phyloP scores from a whole-genome alignment of 768 basidiomycete species.

The Macrolepiota albuminosa region DNA sequence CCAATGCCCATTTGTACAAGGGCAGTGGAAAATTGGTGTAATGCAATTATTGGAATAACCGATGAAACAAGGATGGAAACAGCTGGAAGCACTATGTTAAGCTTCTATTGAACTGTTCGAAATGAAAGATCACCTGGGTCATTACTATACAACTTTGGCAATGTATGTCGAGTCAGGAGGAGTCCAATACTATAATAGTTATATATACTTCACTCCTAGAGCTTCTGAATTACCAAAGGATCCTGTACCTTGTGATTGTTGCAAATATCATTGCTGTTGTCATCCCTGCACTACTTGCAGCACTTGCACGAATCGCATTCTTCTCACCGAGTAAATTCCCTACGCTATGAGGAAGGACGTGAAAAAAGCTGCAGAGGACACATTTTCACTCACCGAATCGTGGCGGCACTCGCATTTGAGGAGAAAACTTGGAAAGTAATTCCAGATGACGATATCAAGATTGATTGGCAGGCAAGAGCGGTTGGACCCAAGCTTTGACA shows the following conservation, averaged over 20 bases:
- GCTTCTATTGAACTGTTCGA: background rate
- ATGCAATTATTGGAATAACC: slow-evolving; percentile 68
- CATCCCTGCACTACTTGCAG: slow-evolving; percentile 47
- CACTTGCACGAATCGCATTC: slow-evolving; percentile 6
- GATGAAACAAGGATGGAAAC: slow-evolving; percentile 55
- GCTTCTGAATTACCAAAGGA: background rate
- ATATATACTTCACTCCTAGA: background rate
- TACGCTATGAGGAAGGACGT: background rate
- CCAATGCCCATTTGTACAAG: slow-evolving; percentile 61
- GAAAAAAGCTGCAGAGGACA: background rate
- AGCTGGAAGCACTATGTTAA: slow-evolving; percentile 24
- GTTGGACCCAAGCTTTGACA: background rate
- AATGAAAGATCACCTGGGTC: slow-evolving; percentile 40
- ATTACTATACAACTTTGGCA: slow-evolving; percentile 70
- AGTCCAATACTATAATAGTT: background rate
- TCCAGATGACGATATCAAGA: slow-evolving; percentile 24
- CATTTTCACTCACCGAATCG: slow-evolving; percentile 57
- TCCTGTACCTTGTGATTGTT: background rate
- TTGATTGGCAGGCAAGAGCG: background rate
- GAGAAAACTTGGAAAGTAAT: slow-evolving; percentile 79
- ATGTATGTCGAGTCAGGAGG: slow-evolving; percentile 19
- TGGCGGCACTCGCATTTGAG: slow-evolving; percentile 71
- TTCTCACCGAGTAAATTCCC: slow-evolving; percentile 13
- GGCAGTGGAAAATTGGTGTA: slow-evolving; percentile 84
- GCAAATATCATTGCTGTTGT: slow-evolving; percentile 27